Evolutionary conservation across 2,329 filamentous ascomycete species (phyloP), one percentile per base, ranked within the genome.

Genomic region (Cladophialophora yegresii): DNA sequence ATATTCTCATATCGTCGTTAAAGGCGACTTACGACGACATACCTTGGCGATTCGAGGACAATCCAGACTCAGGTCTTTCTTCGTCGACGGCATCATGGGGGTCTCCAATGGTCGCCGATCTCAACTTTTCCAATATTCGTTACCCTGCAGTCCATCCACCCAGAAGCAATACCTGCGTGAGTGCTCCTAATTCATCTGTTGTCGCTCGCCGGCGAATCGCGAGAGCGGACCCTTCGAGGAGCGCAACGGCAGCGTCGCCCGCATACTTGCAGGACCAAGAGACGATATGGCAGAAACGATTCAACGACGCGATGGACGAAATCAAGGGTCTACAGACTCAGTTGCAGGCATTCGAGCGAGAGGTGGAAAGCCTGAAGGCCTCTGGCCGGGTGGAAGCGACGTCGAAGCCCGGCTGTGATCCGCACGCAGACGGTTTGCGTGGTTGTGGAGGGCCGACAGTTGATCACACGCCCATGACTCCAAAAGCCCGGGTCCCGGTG

Each of bases 291-390:
- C 66, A 69, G 54, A 69, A 63, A 45, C 67, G 65, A 8, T 63
- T 69, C 33, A 58, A 50, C 23, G 53, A 63, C n/a, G 65, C 67
- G 1, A 67, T 69, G 67, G 64, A 67, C 45, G 67, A 69, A 49
- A 69, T 67, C 23, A 65, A 54, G 13, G 59, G 65, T 12, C 60
- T 69, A 12, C 65, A 65, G 55, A 53, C 28, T 6, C 67, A 69
- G 58, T 33, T 69, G 32, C 59, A 62, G 26, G 58, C 56, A 30
- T 54, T 69, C 40, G 63, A 61, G 43, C 47, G 22, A 30, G 64
- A 67, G 13, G 33, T 61, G 2, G 49, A 64, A n/a, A 50, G 54
- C 5, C 30, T 55, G n/a, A 33, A 57, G 30, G 36, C 32, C 7
- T 36, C 54, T 6, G 43, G 61, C 20, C 55, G 26, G 12, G 57